These are phyloP conservation scores for Nannochloropsis gaditana DNA, from an alignment of 108 stramenopile genomes.

Conservation along the genomic window DNA sequence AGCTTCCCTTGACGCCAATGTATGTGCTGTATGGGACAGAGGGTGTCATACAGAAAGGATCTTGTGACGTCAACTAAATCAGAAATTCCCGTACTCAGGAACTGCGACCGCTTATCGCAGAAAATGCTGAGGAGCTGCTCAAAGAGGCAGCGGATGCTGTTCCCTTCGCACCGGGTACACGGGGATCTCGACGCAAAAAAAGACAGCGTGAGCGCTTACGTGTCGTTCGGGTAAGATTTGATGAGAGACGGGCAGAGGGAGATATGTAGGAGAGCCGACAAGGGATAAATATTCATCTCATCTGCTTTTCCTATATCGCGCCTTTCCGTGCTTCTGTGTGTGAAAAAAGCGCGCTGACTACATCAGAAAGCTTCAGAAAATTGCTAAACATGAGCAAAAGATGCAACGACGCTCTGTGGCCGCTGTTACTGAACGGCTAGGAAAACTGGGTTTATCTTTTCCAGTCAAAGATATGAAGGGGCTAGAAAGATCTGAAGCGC, in stretches of 20 bases:
- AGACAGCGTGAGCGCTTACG: background rate
- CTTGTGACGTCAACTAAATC: too few species aligned
- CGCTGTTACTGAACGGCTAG: background rate
- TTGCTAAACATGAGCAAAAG: background rate
- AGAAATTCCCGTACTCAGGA: background rate
- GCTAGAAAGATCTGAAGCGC: background rate
- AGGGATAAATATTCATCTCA: background rate
- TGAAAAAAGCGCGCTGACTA: background rate
- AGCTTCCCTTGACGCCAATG: background rate
- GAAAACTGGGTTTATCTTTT: background rate
- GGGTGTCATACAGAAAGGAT: background rate
- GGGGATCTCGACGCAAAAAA: background rate
- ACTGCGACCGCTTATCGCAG: background rate
- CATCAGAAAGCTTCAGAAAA: slow-evolving; percentile 16
- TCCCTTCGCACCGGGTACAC: background rate
- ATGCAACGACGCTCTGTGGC: background rate
- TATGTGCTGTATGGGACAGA: background rate
- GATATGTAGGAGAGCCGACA: background rate
- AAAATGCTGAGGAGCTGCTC: slow-evolving; percentile 12
- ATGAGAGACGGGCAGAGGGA: background rate
- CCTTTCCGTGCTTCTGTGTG: too few species aligned
- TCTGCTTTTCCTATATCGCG: background rate
- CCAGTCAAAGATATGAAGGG: background rate
- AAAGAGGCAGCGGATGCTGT: slow-evolving; percentile 1
- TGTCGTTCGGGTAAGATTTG: background rate